Conservation (phyloP, 2,329 filamentous ascomycete genomes). For the Exophiala xenobiotica region DNA sequence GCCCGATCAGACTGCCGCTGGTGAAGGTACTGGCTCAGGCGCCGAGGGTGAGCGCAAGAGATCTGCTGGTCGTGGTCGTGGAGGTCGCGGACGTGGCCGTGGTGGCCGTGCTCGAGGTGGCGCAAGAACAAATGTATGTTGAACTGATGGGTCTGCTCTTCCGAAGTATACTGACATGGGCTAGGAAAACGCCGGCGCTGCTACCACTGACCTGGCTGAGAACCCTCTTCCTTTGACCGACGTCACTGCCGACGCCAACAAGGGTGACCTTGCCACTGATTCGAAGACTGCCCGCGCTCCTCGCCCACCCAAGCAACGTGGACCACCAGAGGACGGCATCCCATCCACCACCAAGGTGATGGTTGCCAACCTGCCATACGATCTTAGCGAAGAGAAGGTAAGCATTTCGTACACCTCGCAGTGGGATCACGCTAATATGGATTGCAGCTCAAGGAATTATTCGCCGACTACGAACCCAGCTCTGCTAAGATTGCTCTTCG, state of each 20-base stretch:
- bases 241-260: conserved; percentile 50
- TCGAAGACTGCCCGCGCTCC: conserved; percentile 48
- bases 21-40: conserved; percentile 70
- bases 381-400: conserved; percentile 96
- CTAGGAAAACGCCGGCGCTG: conserved; percentile 32
- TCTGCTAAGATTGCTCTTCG: conserved; percentile 98
- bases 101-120: conserved; percentile 65
- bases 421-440: conserved; percentile 31
- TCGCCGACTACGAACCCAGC: conserved; percentile 84
- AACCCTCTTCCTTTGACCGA: conserved; percentile 60
- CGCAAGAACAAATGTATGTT: conserved; percentile 23
- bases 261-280: conserved; percentile 35
- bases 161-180: conserved; percentile 8
- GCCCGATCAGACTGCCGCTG: conserved; percentile 81
- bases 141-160: background rate
- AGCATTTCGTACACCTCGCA: conserved; percentile 31
- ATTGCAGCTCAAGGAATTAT: conserved; percentile 90
- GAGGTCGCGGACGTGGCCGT: conserved; percentile 60
- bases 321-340: conserved; percentile 93
- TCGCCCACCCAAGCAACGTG: conserved; percentile 74
- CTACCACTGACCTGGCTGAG: conserved; percentile 49
- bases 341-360: conserved; percentile 99
- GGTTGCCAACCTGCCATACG: conserved; percentile 98
- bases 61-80: conserved; percentile 58
- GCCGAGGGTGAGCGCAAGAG: conserved; percentile 61